Evolutionary conservation across 1,139 yeast species (phyloP), one percentile per base, ranked within the genome.

Genomic region (Yamadazyma diospyri): DNA sequence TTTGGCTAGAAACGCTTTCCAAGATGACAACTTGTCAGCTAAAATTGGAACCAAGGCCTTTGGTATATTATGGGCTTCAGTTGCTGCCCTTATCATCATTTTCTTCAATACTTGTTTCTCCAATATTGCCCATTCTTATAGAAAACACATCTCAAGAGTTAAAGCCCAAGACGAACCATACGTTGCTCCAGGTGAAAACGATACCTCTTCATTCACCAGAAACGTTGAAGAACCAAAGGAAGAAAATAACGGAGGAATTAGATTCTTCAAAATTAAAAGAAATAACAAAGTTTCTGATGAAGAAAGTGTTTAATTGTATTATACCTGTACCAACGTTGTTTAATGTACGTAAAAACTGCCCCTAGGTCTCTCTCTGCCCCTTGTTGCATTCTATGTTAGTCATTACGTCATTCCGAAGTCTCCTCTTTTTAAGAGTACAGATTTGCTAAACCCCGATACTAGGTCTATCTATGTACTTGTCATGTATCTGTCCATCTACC

Each of bases 181-280:
- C 6, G 20, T 18, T 18, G 35, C 28, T 21, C 43, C 36, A 18
- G 39, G 22, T 19, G 54, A 47, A 23, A 61, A 58, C 33, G 76
- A 69, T 48, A 66, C 64, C 36, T 62, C 70, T 18, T 65, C 73
- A n/a, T 68, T 66, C 49, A 67, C 73, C 35, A 65, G 73, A 58
- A 41, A 59, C 29, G 59, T 46, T 30, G 51, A 48, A 21, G 76
- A 50, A 30, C 48, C 48, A 35, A 53, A 52, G 29, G 63, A 59
- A 42, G 60, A 57, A 26, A 55, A 59, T 40, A 55, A 59, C 40
- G 79, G 83, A 30, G 92, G 89, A 35, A 81, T 82, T 49, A 78
- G 85, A 59, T 82, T 82, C 61, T 82, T 82, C 68, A 81, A 79
- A 52, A 79, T 82, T 41, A 80, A 81, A 63, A 80, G 87, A 67